A percentile compares a stretch with the other conserved stretches of the same genome.
Evolutionary conservation across 2,329 filamentous ascomycete genomes (phyloP).

Genomic region (Ciborinia camelliae): DNA sequence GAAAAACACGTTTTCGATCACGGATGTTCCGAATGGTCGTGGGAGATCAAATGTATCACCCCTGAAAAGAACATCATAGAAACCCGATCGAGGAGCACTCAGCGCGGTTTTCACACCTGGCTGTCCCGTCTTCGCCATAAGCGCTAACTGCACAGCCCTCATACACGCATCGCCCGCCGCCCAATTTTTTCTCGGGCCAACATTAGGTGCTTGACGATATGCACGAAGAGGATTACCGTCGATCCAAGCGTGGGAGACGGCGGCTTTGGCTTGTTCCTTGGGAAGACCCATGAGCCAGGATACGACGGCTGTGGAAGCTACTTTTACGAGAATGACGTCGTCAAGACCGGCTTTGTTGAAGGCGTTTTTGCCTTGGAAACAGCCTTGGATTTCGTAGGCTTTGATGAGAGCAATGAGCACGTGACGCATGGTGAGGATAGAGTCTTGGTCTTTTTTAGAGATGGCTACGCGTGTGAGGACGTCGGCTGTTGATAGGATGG

Average conservation of each 20-base stretch:
- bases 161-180: constrained; percentile 43
- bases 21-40: constrained; percentile 24
- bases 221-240: constrained; percentile 40
- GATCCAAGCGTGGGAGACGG: constrained; percentile 42
- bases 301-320: constrained; percentile 42
- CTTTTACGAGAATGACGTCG: constrained; percentile 43
- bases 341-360: constrained; percentile 44
- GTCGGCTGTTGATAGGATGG: constrained; percentile 40
- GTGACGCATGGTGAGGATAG: constrained; percentile 36
- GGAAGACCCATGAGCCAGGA: constrained; percentile 40
- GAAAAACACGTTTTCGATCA: constrained; percentile 35
- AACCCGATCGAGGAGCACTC: constrained; percentile 39
- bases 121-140: constrained; percentile 35
- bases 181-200: constrained; percentile 43
- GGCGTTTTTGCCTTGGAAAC: constrained; percentile 39
- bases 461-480: constrained; percentile 13
- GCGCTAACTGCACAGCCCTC: constrained; percentile 41
- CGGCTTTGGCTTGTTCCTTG: constrained; percentile 37
- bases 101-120: constrained; percentile 36
- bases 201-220: constrained; percentile 39
- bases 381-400: constrained; percentile 44
- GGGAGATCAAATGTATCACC: constrained; percentile 29
- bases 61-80: constrained; percentile 33
- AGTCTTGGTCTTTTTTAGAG: constrained; percentile 4
- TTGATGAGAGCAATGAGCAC: constrained; percentile 40